Evolutionary conservation across 768 basidiomycete genomes (phyloP), one percentile per base, ranked within the genome.

Genomic region (Stropharia rugosoannulata): DNA sequence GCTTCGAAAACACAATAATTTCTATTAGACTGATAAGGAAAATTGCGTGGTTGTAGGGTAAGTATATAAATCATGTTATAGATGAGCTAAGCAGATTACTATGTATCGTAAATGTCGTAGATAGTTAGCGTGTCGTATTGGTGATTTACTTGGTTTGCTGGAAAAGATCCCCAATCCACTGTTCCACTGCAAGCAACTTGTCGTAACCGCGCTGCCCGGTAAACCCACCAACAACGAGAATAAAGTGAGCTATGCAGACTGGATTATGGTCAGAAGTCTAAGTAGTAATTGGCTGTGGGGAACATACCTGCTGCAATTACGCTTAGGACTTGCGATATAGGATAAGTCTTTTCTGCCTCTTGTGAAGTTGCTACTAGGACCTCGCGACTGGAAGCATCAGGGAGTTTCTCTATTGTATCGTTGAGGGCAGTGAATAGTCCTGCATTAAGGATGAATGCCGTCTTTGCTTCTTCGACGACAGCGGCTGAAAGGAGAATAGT

Each of bases 161-260:
- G 19, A 48, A 48, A 8, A 48, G 29, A 27, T 51, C 52, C 1
- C 42, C 32, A 35, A 80, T 42, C 76, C 78, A 80, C 51, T 72
- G 68, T 60, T 75, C 73, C 6, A 74, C 42, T 6, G 72, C 71
- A 18, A 76, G 58, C 15, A 80, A 68, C 62, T 81, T 81, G 63
- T 75, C 68, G 57, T 78, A 77, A 8, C 80, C 80, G 18, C 58
- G 64, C 37, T 73, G 66, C 16, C 80, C 81, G 0, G 77, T 80
- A 56, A 80, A 77, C 7, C 80, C 79, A 29, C 74, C 69, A 13
- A 75, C 65, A 22, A 78, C 78, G 32, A 83, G 65, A 4, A 76
- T 35, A 50, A 81, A 81, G 59, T 82, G 81, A 5, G 76, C 78
- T 15, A 81, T 55, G 48, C 79, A 80, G 40, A 80, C 77, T 72